These are phyloP conservation scores for Botryotinia convoluta DNA, from an alignment of 2,329 filamentous ascomycete species.

Conservation along the genomic window DNA sequence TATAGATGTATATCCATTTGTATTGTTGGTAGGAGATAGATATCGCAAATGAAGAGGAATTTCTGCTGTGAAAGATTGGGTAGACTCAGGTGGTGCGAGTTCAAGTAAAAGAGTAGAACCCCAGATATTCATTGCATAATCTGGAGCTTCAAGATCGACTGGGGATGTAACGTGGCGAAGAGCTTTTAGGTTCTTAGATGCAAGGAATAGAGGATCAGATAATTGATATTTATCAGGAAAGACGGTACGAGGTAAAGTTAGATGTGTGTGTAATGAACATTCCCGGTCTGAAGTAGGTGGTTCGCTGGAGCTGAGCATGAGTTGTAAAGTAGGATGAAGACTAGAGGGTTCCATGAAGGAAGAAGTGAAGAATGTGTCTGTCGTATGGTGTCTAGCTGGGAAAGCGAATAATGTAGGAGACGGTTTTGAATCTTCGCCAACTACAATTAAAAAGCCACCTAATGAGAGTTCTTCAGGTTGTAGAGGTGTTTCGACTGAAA, in stretches of 20 bases:
- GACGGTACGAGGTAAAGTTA: slow-evolving; percentile 76
- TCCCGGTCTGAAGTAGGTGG: slow-evolving; percentile 50
- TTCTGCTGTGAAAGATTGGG: slow-evolving; percentile 58
- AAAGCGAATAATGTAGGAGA: slow-evolving; percentile 81
- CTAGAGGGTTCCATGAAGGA: slow-evolving; percentile 70
- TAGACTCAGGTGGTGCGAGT: slow-evolving; percentile 52
- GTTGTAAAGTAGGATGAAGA: slow-evolving; percentile 76
- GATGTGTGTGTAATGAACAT: slow-evolving; percentile 74
- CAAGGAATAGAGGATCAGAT: slow-evolving; percentile 69
- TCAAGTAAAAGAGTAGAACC: slow-evolving; percentile 76
- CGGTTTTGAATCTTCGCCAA: slow-evolving; percentile 71
- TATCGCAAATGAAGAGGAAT: slow-evolving; percentile 88
- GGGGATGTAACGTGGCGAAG: slow-evolving; percentile 69
- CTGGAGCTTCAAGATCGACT: slow-evolving; percentile 86
- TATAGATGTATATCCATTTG: slow-evolving; percentile 52
- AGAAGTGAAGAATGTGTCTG: slow-evolving; percentile 55
- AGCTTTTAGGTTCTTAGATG: slow-evolving; percentile 72
- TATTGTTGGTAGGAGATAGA: slow-evolving; percentile 54
- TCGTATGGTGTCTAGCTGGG: slow-evolving; percentile 70
- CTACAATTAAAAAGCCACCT: slow-evolving; percentile 72
- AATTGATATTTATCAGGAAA: slow-evolving; percentile 91
- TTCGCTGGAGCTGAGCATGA: slow-evolving; percentile 56
- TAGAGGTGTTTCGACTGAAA: slow-evolving; percentile 62
- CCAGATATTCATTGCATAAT: slow-evolving; percentile 74
- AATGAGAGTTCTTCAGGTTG: slow-evolving; percentile 74